Evolutionary conservation across 257 asterid species (phyloP).

Genomic region (Nemophila menziesii): DNA sequence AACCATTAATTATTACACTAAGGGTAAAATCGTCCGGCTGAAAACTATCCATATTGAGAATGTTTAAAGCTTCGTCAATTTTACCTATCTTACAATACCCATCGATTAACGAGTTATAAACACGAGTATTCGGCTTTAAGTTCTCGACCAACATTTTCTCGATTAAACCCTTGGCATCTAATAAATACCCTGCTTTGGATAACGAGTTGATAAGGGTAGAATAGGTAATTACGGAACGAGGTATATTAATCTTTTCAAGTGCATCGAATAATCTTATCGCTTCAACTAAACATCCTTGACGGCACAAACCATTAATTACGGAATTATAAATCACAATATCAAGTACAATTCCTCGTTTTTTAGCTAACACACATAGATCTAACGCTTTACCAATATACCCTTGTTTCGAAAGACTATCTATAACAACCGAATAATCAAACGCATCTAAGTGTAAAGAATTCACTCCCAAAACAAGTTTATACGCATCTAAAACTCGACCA

Average conservation of each 20-base stretch:
- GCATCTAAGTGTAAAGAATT: constrained; percentile 37
- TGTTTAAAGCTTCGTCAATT: constrained; percentile 44
- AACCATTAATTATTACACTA: constrained; percentile 57
- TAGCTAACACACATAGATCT: constrained; percentile 45
- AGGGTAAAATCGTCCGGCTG: constrained; percentile 74
- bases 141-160: constrained; percentile 48
- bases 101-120: constrained; percentile 64
- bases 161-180: constrained; percentile 51
- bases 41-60: constrained; percentile 37
- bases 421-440: constrained; percentile 43
- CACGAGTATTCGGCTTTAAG: constrained; percentile 38
- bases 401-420: constrained; percentile 58
- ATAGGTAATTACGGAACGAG: constrained; percentile 66
- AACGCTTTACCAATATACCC: constrained; percentile 46
- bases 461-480: constrained; percentile 47
- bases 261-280: constrained; percentile 84
- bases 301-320: constrained; percentile 62
- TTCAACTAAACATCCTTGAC: constrained; percentile 68
- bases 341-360: constrained; percentile 37
- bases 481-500: constrained; percentile 51
- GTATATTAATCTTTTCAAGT: constrained; percentile 31
- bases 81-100: constrained; percentile 62
- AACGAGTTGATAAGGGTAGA: constrained; percentile 70
- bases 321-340: constrained; percentile 52
- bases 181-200: constrained; percentile 55